These are phyloP conservation scores for Tolypocladium pustulatum DNA, from an alignment of 2,329 filamentous ascomycete genomes.

Conservation along the genomic window DNA sequence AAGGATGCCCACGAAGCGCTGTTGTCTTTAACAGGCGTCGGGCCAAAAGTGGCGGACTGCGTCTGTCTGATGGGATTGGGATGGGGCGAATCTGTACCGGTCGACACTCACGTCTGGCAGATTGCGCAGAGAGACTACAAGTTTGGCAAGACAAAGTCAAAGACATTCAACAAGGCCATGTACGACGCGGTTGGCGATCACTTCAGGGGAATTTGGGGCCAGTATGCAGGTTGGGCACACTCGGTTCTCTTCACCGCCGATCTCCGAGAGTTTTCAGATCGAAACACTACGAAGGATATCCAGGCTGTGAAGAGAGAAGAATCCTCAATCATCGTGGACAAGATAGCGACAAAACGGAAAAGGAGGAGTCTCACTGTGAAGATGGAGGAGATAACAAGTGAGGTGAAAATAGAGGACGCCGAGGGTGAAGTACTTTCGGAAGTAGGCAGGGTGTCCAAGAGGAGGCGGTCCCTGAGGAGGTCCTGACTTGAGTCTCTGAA, in stretches of 20 bases:
- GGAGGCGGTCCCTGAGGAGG: constrained; percentile 13
- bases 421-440: constrained; percentile 10
- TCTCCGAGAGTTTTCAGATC: constrained; percentile 70
- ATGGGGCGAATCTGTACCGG: constrained; percentile 90
- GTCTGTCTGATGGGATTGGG: constrained; percentile 93
- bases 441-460: constrained; percentile 15
- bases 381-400: constrained; percentile 6
- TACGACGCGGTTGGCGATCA: constrained; percentile 87
- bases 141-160: constrained; percentile 75
- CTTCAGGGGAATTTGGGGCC: constrained; percentile 82
- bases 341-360: constrained; percentile 17
- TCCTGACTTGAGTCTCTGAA: too few relatives aligned
- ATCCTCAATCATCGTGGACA: constrained; percentile 6
- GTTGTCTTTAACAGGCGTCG: constrained; percentile 73
- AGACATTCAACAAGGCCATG: constrained; percentile 76
- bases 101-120: constrained; percentile 98
- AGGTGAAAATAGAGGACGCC: constrained; percentile 12
- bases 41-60: constrained; percentile 94
- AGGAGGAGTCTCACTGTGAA: constrained; percentile 13
- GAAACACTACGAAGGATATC: constrained; percentile 19
- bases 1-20: constrained; percentile 71
- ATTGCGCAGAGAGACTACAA: constrained; percentile 94
- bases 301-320: background rate
- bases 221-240: constrained; percentile 94
- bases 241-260: constrained; percentile 95